Conservation (phyloP, 441 rosid species). For the Erodium chrysanthum region DNA sequence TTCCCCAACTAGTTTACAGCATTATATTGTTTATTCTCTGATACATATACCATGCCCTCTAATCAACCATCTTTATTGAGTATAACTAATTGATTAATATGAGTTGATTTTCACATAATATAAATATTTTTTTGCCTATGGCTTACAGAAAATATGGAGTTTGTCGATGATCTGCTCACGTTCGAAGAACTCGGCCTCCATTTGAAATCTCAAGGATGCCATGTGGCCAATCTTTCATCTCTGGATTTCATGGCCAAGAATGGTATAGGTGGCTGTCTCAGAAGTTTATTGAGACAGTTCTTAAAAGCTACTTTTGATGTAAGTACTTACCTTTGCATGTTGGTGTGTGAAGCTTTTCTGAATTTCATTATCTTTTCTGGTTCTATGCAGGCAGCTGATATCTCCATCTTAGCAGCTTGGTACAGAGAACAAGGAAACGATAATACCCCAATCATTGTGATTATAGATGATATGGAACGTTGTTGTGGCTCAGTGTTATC, state of each 20-base stretch:
- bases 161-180: conserved; percentile 78
- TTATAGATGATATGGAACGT: conserved; percentile 69
- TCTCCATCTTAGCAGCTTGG: conserved; percentile 78
- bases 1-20: background rate
- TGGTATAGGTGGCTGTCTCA: conserved; percentile 72
- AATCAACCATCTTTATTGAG: background rate
- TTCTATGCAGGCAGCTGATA: conserved; percentile 57
- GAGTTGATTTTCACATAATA: background rate
- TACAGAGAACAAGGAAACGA: conserved; percentile 45
- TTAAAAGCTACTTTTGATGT: conserved; percentile 57
- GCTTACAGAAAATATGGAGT: conserved; percentile 78
- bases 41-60: background rate
- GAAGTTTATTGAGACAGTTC: conserved; percentile 72
- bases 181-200: conserved; percentile 61
- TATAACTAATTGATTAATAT: background rate
- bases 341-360: conserved; percentile 13
- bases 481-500: conserved; percentile 73
- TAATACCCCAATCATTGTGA: conserved; percentile 47
- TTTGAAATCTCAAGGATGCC: conserved; percentile 66
- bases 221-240: conserved; percentile 85
- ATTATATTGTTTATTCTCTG: background rate
- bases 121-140: conserved; percentile 4
- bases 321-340: conserved; percentile 25
- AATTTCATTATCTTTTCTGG: conserved; percentile 10
- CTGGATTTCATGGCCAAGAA: conserved; percentile 54